Conservation (phyloP, 352 stramenopile species). For the Pythium dissimile region DNA sequence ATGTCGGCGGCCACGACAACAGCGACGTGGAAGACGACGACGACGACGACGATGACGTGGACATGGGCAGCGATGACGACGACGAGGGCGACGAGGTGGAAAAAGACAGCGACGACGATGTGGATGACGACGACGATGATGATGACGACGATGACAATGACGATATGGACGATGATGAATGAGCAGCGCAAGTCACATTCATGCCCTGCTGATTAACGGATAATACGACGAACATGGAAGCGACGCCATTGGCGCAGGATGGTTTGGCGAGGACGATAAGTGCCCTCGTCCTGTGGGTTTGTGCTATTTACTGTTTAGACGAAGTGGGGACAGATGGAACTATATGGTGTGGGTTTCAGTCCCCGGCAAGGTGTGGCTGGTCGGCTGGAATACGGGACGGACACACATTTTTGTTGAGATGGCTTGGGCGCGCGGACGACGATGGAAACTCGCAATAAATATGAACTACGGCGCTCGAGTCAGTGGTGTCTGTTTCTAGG, state of each 20-base stretch:
- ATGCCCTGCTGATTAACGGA: background rate
- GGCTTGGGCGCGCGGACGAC: background rate
- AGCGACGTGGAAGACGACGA: slow-evolving; percentile 23
- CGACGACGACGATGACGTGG: slow-evolving; percentile 28
- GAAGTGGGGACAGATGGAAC: too few species aligned
- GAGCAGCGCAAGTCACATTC: background rate
- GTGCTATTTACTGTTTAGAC: too few species aligned
- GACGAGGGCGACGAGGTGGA: slow-evolving; percentile 36
- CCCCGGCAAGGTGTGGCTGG: too few species aligned
- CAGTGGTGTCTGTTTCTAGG: too few species aligned
- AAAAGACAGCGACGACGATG: slow-evolving; percentile 29
- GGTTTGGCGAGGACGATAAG: too few species aligned
- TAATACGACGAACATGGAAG: too few species aligned
- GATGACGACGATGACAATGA: slow-evolving; percentile 28
- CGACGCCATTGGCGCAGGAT: too few species aligned
- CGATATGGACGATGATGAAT: slow-evolving; percentile 19
- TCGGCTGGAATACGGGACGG: background rate
- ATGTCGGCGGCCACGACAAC: background rate
- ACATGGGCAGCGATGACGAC: slow-evolving; percentile 33
- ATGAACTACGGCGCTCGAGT: slow-evolving; percentile 3
- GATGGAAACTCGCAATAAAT: slow-evolving; percentile 13
- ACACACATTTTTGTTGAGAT: background rate
- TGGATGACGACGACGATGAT: slow-evolving; percentile 24
- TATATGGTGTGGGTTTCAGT: too few species aligned
- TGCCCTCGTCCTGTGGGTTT: too few species aligned